Evolutionary conservation across 1,139 yeast species (phyloP), one percentile per base, ranked within the genome.

Genomic region (Taiozyma onychis): DNA sequence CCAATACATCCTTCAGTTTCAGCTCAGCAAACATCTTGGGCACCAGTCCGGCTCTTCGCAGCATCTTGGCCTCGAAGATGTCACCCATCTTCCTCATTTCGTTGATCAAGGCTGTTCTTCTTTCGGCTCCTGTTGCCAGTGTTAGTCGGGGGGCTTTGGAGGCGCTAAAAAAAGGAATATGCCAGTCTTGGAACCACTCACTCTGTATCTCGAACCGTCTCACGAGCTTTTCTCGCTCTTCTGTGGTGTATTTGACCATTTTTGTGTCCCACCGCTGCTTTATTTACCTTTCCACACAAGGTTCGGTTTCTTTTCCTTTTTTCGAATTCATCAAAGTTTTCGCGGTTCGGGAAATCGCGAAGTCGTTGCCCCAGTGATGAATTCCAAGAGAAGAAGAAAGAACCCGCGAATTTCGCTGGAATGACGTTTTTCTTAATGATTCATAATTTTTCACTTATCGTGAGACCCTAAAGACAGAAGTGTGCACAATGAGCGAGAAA

Each of bases 11-110:
- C 24, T 52, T 52, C 26, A 61, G 56, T 39, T 47, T 44, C 10
- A 61, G 44, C 16, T 44, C 48, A 1, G 55, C 43, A 35, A 61
- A 59, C 47, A 53, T 57, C 51, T 58, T 59, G 6, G 64, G 65
- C 6, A 61, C 63, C 21, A 54, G 44, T 6, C 52, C 51, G 4
- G 50, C 26, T 3, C 59, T 44, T 39, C 65, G 46, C 3, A 49
- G 45, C 4, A 59, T 53, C 47, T 52, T 58, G 10, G 61, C 53
- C 37, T 56, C 58, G n/a, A 59, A 52, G 14, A 60, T 41, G 3
- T 51, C 48, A 3, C 54, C 42, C 24, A 57, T 44, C 27, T 53
- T 55, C 7, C 47, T 42, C 32, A 52, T 43, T 14, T 59, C 62
- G 9, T 44, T 51, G 13, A 46, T 35, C 2, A 60, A 48, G 2